Evolutionary conservation across 106 monocot species (phyloP).

Genomic region (Dendrobium chrysotoxum): DNA sequence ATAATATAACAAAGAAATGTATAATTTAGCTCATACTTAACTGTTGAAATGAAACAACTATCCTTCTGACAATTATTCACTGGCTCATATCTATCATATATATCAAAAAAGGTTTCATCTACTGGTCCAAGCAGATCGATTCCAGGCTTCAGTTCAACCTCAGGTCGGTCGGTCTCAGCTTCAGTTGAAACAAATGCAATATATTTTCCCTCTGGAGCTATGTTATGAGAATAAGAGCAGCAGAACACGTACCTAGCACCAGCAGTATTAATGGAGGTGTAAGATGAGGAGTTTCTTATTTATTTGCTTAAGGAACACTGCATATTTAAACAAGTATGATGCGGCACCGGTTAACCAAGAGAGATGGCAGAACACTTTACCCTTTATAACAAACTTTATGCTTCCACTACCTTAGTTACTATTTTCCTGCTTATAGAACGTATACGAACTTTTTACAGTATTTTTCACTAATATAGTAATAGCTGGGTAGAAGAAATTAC

Average conservation of each 20-base stretch:
- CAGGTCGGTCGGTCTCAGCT: slow-evolving; percentile 46
- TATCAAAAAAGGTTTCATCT: slow-evolving; percentile 55
- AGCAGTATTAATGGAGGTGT: neutral
- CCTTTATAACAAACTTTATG: too few relatives aligned
- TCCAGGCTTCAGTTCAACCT: slow-evolving; percentile 46
- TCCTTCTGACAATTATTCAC: slow-evolving; percentile 46
- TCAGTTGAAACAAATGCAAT: slow-evolving; percentile 61
- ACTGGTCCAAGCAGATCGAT: slow-evolving; percentile 48
- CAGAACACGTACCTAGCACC: slow-evolving; percentile 74
- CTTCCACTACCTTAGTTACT: too few relatives aligned
- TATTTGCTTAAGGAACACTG: too few relatives aligned
- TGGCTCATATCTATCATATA: slow-evolving; percentile 79
- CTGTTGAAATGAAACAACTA: slow-evolving; percentile 64
- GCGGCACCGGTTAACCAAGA: too few relatives aligned
- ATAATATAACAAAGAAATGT: neutral
- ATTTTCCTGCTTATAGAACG: too few relatives aligned
- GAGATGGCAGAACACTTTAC: too few relatives aligned
- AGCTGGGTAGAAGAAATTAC: too few relatives aligned
- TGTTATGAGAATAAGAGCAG: slow-evolving; percentile 51
- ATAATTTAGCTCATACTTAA: slow-evolving; percentile 20
- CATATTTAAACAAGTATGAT: too few relatives aligned
- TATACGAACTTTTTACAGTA: too few relatives aligned
- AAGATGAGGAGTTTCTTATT: neutral
- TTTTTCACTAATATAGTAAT: too few relatives aligned
- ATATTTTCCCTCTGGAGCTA: slow-evolving; percentile 34